Evolutionary conservation across 2,329 filamentous ascomycete species (phyloP), one percentile per base, ranked within the genome.

Genomic region (Didymellaceae sp.): DNA sequence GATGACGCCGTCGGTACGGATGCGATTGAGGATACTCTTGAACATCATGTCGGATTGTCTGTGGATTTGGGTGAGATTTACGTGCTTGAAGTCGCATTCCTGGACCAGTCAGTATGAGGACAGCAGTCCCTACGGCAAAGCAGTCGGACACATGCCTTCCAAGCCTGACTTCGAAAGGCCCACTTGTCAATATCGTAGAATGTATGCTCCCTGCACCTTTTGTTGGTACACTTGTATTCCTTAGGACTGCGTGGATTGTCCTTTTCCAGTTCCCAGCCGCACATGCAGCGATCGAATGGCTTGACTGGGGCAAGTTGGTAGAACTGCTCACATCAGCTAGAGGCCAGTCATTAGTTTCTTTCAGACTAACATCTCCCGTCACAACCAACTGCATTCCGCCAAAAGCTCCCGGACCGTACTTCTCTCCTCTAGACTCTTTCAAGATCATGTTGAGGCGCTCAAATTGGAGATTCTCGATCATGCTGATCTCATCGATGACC

Each of bases 401-500:
- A 45, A 78, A 79, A 1, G 74, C 61, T 4, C 35, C 34, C 6
- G 55, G 34, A 6, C 47, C 57, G 14, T 40, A 51, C 16, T 47
- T 49, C 4, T 49, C 34, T 5, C 46, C 45, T 33, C 71, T 59
- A 2, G 70, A 71, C 18, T 55, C 65, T 51, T 81, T 80, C 72
- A 78, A 77, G 2, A 82, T 60, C 3, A 59, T 64, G 48, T 82
- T 80, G 10, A 63, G 66, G 10, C 82, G 76, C 50, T 82, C 77
- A 21, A 85, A 79, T 38, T 79, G 74, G 6, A 77, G 63, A 45
- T 79, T 82, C 40, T 85, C 82, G 0, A 87, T 75, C 85, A 88
- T 88, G 54, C 80, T 84, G 49, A 88, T 82, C 66, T 88, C 86
- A 57, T 88, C 85, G 13, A 88, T 82, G 18, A 88, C 77, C 1